These are phyloP conservation scores for Leccinum truebloodii DNA, from an alignment of 768 basidiomycete genomes.

Conservation along the genomic window DNA sequence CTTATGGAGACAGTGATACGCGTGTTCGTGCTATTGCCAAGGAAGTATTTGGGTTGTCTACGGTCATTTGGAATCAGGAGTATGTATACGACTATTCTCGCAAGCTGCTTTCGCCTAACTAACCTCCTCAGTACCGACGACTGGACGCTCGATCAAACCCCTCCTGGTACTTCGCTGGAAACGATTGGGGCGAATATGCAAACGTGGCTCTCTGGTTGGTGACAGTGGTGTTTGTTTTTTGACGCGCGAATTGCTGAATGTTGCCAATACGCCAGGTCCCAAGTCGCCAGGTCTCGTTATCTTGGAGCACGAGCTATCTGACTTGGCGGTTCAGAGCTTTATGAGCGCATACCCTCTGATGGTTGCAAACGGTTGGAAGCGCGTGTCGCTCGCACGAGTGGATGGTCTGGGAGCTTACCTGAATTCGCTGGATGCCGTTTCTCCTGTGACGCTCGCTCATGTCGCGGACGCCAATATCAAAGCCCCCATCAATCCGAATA, in stretches of 20 bases:
- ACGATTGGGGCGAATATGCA: slow-evolving; percentile 51
- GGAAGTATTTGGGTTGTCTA: slow-evolving; percentile 81
- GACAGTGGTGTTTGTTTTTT: background rate
- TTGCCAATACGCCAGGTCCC: slow-evolving; percentile 41
- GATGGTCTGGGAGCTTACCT: slow-evolving; percentile 45
- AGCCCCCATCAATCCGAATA: slow-evolving; percentile 15
- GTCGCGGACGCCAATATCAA: slow-evolving; percentile 23
- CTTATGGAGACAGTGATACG: slow-evolving; percentile 82
- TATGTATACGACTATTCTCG: slow-evolving; percentile 28
- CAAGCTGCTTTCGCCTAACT: background rate
- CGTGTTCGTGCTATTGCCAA: slow-evolving; percentile 84
- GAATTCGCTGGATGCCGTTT: slow-evolving; percentile 41
- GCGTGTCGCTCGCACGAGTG: slow-evolving; percentile 53
- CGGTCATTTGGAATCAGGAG: slow-evolving; percentile 94
- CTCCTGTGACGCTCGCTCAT: slow-evolving; percentile 26
- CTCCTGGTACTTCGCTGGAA: slow-evolving; percentile 44
- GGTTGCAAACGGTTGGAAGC: slow-evolving; percentile 68
- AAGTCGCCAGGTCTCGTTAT: slow-evolving; percentile 80
- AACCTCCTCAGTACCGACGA: slow-evolving; percentile 58
- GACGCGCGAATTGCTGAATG: background rate
- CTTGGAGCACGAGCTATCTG: slow-evolving; percentile 80
- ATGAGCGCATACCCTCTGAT: slow-evolving; percentile 64
- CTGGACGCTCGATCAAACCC: slow-evolving; percentile 58
- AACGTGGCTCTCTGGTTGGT: slow-evolving; percentile 56
- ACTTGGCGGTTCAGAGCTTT: slow-evolving; percentile 64